These are phyloP conservation scores for Backusella parvicylindrica DNA, from an alignment of 192 early-diverging fungal species.

Conservation along the genomic window DNA sequence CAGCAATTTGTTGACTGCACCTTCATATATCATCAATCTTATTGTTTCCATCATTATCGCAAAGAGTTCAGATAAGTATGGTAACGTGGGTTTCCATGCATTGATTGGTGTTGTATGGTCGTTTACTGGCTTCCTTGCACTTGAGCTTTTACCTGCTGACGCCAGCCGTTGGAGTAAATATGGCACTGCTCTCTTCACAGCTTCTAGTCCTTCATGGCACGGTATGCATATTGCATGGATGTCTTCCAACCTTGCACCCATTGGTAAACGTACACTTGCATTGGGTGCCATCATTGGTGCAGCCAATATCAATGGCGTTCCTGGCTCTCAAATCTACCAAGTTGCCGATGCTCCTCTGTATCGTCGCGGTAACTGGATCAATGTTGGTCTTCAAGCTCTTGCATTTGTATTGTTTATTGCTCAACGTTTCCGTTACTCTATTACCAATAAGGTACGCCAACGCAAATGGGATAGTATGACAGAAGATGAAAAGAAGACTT, in stretches of 20 bases:
- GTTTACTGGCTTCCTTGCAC: slow-evolving; percentile 14
- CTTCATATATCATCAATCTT: slow-evolving; percentile 24
- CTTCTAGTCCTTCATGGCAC: slow-evolving; percentile 12
- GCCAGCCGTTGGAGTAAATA: slow-evolving; percentile 36
- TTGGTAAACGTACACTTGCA: slow-evolving; percentile 26
- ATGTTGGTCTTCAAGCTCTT: slow-evolving; percentile 37
- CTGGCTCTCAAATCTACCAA: slow-evolving; percentile 27
- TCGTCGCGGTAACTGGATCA: slow-evolving; percentile 45
- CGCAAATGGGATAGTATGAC: slow-evolving; percentile 47
- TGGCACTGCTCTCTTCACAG: slow-evolving; percentile 34
- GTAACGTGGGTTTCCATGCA: slow-evolving; percentile 4
- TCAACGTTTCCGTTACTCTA: slow-evolving; percentile 42
- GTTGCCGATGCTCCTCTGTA: slow-evolving; percentile 46
- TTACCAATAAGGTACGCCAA: slow-evolving; percentile 43
- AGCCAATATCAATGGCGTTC: slow-evolving; percentile 23
- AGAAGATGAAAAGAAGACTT: slow-evolving; percentile 45
- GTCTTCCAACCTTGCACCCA: slow-evolving; percentile 25
- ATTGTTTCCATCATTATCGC: slow-evolving; percentile 18
- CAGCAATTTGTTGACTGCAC: slow-evolving; percentile 24
- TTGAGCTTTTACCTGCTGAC: slow-evolving; percentile 36
- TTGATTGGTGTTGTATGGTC: slow-evolving; percentile 15
- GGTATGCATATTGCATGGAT: slow-evolving; percentile 24
- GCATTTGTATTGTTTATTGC: slow-evolving; percentile 36
- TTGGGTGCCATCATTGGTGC: slow-evolving; percentile 17
- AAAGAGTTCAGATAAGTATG: slow-evolving; percentile 3